A percentile compares a stretch with the other conserved stretches of the same genome.
These are phyloP conservation scores for Coprinellus micaceus DNA, from an alignment of 768 basidiomycete species.

Conservation along the genomic window DNA sequence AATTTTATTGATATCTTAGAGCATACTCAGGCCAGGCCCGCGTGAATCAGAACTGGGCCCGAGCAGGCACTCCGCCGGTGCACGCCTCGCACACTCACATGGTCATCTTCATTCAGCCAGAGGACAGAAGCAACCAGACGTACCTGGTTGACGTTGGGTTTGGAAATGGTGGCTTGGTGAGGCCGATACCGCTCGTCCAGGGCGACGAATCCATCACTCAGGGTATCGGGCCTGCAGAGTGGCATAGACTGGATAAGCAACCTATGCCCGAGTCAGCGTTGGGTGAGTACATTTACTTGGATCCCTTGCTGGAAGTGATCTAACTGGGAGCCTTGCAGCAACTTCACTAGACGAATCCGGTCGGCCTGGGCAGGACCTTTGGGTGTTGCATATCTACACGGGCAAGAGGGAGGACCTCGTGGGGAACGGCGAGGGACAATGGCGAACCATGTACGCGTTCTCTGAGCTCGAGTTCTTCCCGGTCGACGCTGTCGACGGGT, in stretches of 20 bases:
- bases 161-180: conserved; percentile 10
- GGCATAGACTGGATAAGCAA: neutral
- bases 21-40: conserved; percentile 25
- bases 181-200: conserved; percentile 1
- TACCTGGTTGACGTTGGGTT: conserved; percentile 32
- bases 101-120: conserved; percentile 30
- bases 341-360: neutral
- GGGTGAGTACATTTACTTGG: neutral
- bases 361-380: conserved; percentile 10
- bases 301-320: neutral
- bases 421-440: conserved; percentile 8
- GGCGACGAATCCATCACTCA: neutral
- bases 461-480: conserved; percentile 25
- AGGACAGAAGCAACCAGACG: conserved; percentile 20
- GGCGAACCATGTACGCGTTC: conserved; percentile 25
- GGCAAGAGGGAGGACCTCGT: conserved; percentile 1
- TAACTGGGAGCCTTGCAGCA: neutral
- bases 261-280: neutral
- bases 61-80: neutral
- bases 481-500: conserved; percentile 21
- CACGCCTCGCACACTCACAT: conserved; percentile 22
- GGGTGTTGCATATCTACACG: conserved; percentile 16
- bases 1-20: conserved; percentile 10
- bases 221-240: neutral
- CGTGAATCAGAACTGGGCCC: conserved; percentile 18